Evolutionary conservation across 768 basidiomycete species (phyloP), one percentile per base, ranked within the genome.

Genomic region (Mycena amicta): DNA sequence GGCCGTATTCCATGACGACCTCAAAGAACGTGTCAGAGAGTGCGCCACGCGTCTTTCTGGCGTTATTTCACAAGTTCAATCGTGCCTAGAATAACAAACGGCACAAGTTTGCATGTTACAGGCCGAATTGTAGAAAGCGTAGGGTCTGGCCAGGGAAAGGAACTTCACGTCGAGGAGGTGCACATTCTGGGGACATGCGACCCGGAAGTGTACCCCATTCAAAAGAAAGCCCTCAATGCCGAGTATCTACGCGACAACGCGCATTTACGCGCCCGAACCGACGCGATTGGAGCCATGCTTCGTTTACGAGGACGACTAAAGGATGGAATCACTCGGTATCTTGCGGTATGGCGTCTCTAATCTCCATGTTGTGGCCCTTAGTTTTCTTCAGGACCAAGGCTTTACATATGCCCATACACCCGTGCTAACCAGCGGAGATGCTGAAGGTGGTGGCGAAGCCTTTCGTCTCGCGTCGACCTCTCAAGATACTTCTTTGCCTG

Each of bases 361-460:
- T 29, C 37, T 52, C 20, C 46, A 45, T 20, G 41, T 31, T 60
- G 29, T 54, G 41, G 62, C 28, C 28, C n/a, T 33, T 40, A 40
- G 18, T 5, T 26, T 33, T 30, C 23, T 27, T 18, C 70, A 96
- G 92, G 73, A 72, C n/a, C 83, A 90, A 70, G 92, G 84, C 11
- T 98, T 97, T 70, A 72, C 77, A 33, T 84, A 90, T 67, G 82
- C 83, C 15, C 88, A 97, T 66, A 90, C 95, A 0, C 97, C 97
- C 1, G 82, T 98, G 46, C 74, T 98, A 23, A 98, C 96, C 0
- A 84, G 86, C 16, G 93, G 86, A 65, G 97, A 99, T 71, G 95
- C 95, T 53, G 97, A 99, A 78, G 97, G 95, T 13, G 95, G 90
- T 5, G 96, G 97, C 20, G 95, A 98, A 72, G 84, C 91, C 1